Evolutionary conservation across 1,284 basidiomycete species (phyloP).

Genomic region (Ustilago bromivora): DNA sequence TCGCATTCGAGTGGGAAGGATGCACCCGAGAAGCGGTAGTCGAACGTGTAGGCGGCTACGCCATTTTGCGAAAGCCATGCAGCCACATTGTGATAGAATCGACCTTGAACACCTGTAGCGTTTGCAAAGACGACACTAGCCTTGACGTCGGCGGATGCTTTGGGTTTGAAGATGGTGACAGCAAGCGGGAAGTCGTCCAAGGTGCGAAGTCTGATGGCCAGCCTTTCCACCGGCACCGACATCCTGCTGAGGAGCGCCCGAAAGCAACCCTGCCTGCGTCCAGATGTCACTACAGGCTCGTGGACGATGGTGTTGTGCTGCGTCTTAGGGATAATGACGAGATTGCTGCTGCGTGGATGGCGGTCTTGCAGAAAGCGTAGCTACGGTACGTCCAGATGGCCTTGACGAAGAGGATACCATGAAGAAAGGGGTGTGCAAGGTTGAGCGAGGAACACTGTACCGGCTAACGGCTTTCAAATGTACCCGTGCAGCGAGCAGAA

Average conservation of each 20-base stretch:
- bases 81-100: constrained; percentile 59
- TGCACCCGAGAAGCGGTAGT: constrained; percentile 56
- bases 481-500: constrained; percentile 8
- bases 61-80: constrained; percentile 50
- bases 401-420: not conserved
- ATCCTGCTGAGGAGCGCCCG: constrained; percentile 10
- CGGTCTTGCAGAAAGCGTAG: not conserved
- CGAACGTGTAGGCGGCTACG: constrained; percentile 56
- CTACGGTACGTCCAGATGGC: not conserved
- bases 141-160: constrained; percentile 11
- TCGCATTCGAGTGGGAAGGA: constrained; percentile 53
- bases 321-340: not conserved
- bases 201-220: constrained; percentile 28
- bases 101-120: constrained; percentile 56
- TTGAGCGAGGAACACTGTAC: constrained; percentile 17
- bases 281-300: not conserved
- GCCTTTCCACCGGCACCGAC: constrained; percentile 20
- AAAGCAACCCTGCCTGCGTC: not conserved
- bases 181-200: constrained; percentile 52
- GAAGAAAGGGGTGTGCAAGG: not conserved
- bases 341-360: not conserved
- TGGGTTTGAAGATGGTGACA: constrained; percentile 46
- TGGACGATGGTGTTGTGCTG: not conserved
- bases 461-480: constrained; percentile 35
- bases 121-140: constrained; percentile 54